phyloP scores from a whole-genome alignment of 805 yeast genomes.

The Jamesozyma hellenica region DNA sequence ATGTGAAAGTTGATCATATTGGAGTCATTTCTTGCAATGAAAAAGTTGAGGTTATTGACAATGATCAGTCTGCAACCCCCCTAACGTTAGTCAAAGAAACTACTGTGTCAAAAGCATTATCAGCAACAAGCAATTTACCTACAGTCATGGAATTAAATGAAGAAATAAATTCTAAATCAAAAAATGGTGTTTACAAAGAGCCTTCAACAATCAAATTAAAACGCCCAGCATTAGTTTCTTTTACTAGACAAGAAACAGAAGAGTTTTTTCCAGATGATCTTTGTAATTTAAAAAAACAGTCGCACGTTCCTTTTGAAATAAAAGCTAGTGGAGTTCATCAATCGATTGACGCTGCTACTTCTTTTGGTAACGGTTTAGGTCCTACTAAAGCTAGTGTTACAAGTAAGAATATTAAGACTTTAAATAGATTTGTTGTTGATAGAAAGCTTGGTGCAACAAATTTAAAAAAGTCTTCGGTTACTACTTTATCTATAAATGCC shows the following conservation, averaged over 20 bases:
- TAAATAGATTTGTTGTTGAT: constrained; percentile 26
- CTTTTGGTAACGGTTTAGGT: constrained; percentile 28
- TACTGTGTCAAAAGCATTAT: not conserved
- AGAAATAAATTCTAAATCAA: constrained; percentile 39
- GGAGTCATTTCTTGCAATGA: not conserved
- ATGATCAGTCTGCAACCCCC: not conserved
- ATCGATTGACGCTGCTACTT: constrained; percentile 30
- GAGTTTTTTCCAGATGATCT: constrained; percentile 24
- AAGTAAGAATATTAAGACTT: constrained; percentile 23
- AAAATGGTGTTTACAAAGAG: constrained; percentile 37
- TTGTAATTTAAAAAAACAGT: constrained; percentile 15
- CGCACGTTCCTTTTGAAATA: constrained; percentile 25
- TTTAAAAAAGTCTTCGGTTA: constrained; percentile 8
- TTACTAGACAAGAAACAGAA: constrained; percentile 26
- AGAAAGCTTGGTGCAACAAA: constrained; percentile 24
- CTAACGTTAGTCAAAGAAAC: not conserved
- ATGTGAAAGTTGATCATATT: not conserved
- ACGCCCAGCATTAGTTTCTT: constrained; percentile 5
- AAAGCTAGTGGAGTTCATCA: constrained; percentile 31
- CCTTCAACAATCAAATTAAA: constrained; percentile 9
- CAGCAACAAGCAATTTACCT: not conserved
- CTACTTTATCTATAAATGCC: not conserved
- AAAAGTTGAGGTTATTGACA: not conserved
- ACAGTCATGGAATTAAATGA: not conserved
- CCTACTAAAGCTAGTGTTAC: constrained; percentile 28